phyloP scores from a whole-genome alignment of 1,284 basidiomycete species.

The Pulchroboletus neoregius region DNA sequence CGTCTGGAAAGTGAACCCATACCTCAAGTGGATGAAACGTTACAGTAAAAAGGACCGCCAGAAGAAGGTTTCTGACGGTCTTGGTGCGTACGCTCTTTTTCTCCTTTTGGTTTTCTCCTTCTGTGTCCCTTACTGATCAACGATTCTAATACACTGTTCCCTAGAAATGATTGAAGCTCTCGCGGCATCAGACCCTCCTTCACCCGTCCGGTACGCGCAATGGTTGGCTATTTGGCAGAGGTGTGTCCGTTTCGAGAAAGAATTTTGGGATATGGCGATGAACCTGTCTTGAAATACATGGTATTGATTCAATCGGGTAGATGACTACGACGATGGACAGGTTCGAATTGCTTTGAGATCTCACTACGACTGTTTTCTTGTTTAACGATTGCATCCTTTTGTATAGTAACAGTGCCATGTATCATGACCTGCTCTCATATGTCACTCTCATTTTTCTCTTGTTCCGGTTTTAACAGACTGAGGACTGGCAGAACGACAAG shows the following conservation, averaged over 20 bases:
- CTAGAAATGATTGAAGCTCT: slow-evolving; percentile 61
- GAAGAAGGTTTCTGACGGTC: slow-evolving; percentile 66
- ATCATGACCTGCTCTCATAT: no score
- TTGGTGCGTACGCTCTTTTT: slow-evolving; percentile 64
- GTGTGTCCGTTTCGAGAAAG: slow-evolving; percentile 77
- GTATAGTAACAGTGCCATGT: no score
- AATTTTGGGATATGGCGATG: slow-evolving; percentile 89
- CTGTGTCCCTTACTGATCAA: no score
- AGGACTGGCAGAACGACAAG: slow-evolving; percentile 84
- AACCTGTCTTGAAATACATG: slow-evolving; percentile 31
- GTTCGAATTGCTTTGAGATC: no score
- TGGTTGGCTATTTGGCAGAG: slow-evolving; percentile 76
- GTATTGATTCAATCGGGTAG: no score
- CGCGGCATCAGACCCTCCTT: slow-evolving; percentile 64
- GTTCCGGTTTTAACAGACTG: slow-evolving; percentile 38
- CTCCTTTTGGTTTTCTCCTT: no score
- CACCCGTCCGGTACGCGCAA: slow-evolving; percentile 54
- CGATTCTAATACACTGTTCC: not conserved
- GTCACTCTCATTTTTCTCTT: slow-evolving; percentile 16
- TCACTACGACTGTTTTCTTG: no score
- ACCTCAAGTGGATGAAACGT: slow-evolving; percentile 79
- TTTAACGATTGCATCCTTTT: not conserved
- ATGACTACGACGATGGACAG: no score
- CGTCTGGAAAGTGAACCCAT: slow-evolving; percentile 63
- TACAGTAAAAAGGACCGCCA: slow-evolving; percentile 66